phyloP scores from a whole-genome alignment of 2,329 filamentous ascomycete species.

The Orbilia brochopaga region DNA sequence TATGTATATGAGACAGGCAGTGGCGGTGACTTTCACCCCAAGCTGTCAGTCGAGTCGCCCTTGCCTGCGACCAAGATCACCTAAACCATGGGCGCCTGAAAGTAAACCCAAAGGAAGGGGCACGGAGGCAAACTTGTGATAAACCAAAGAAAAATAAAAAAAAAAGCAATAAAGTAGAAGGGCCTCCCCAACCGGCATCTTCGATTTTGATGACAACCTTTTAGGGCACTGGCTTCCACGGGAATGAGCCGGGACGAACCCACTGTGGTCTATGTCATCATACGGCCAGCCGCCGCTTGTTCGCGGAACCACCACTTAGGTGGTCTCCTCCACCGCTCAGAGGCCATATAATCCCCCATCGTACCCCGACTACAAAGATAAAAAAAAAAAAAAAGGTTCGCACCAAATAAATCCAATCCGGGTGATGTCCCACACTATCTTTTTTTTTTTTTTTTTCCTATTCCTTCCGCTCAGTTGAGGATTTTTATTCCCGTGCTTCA shows the following conservation, averaged over 20 bases:
- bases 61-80: neutral
- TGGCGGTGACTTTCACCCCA: neutral
- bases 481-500: neutral
- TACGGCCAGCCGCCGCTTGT: neutral
- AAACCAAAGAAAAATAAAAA: neutral
- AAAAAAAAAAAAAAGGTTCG: neutral
- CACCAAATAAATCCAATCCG: slow-evolving; percentile 1
- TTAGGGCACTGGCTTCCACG: slow-evolving; percentile 13
- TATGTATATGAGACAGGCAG: neutral
- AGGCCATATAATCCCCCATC: slow-evolving; percentile 17
- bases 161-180: neutral
- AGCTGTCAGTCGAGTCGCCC: neutral
- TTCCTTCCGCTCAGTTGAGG: neutral
- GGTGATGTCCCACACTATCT: slow-evolving; percentile 1
- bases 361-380: neutral
- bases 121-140: neutral
- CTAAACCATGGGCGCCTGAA: neutral
- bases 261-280: slow-evolving; percentile 14
- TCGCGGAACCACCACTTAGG: slow-evolving; percentile 8
- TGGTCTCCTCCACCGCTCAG: slow-evolving; percentile 5
- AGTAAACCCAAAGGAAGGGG: neutral
- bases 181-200: neutral
- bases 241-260: slow-evolving; percentile 26
- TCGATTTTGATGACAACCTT: slow-evolving; percentile 10
- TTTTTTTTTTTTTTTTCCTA: slow-evolving; percentile 11